Evolutionary conservation across 257 asterid genomes (phyloP), one percentile per base, ranked within the genome.

Genomic region (Penstemon barbatus): DNA sequence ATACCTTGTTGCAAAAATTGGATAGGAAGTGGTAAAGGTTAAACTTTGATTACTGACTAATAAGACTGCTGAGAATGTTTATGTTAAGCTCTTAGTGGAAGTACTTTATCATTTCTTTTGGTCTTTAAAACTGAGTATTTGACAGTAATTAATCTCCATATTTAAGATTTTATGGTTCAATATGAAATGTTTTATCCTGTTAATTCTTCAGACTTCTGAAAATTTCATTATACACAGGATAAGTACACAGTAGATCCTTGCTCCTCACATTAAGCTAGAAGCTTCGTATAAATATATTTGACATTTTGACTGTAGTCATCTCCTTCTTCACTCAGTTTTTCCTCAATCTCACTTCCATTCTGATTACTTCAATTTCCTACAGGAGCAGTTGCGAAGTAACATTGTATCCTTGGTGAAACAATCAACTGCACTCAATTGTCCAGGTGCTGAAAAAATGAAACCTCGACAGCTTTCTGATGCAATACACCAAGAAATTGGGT

Each of bases 381-480:
- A 90, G 97, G 95, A 80, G 66, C 92, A 85, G 48, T 67, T 93
- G 79, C 87, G 96, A 52, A 79, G 74, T 61, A 80, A 68, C 69
- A 79, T 93, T 68, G 75, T 81, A 75, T 82, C 92, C 37, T 68
- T 82, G 81, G 97, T 90, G 77, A 88, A 78, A 74, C 88, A 88
- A 77, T 86, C 97, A 61, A 74, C 78, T 11, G 89, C 85, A 15
- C 90, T 93, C 71, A 87, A 79, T 67, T 78, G 86, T 68, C 89
- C 95, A 11, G 94, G 97, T 70, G 88, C 85, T 18, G 92, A 84
- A 81, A 84, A 73, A 73, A 84, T 90, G 97, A 93, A 88, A 77
- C 97, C 89, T 3, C 87, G 97, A 36, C 99, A 93, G 82, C 96
- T 93, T 64, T 85, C 97, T 19, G 97, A 93, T 81, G 96, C 97